phyloP scores from a whole-genome alignment of 1,284 basidiomycete genomes.

The Ceratobasidium sp. region DNA sequence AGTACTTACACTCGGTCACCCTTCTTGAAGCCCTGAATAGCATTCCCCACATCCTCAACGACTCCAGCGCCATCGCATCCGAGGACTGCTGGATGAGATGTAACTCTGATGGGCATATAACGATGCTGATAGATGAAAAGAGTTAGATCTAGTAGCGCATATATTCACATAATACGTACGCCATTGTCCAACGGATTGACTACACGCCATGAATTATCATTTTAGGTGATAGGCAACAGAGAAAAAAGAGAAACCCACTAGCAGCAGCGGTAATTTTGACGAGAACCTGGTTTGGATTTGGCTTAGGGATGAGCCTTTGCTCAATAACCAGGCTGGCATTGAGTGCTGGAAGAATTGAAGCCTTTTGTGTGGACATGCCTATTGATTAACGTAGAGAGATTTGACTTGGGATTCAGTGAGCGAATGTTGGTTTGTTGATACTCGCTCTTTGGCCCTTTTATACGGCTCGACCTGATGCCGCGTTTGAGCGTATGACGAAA shows the following conservation, averaged over 20 bases:
- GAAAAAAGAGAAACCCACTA: not conserved
- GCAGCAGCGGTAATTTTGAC: slow-evolving; percentile 30
- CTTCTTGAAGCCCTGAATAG: slow-evolving; percentile 65
- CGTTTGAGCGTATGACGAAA: no score
- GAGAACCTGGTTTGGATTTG: not conserved
- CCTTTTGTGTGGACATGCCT: slow-evolving; percentile 15
- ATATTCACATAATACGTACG: slow-evolving; percentile 1
- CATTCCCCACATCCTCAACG: slow-evolving; percentile 68
- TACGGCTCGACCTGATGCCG: no score
- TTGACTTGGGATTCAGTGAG: no score
- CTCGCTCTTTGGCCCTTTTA: no score
- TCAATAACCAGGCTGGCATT: not conserved
- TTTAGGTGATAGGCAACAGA: no score
- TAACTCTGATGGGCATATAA: not conserved
- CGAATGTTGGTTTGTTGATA: no score
- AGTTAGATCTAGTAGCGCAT: not conserved
- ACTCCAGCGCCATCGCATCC: slow-evolving; percentile 73
- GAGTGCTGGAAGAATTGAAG: slow-evolving; percentile 6
- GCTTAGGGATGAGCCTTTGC: not conserved
- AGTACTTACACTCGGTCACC: slow-evolving; percentile 72
- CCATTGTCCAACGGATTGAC: slow-evolving; percentile 31
- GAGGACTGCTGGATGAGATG: slow-evolving; percentile 60
- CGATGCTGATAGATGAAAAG: slow-evolving; percentile 15
- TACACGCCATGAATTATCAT: not conserved
- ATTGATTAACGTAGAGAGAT: no score